Base-by-base conservation (phyloP, 768 basidiomycete genomes). In the Lactarius vividus region DNA sequence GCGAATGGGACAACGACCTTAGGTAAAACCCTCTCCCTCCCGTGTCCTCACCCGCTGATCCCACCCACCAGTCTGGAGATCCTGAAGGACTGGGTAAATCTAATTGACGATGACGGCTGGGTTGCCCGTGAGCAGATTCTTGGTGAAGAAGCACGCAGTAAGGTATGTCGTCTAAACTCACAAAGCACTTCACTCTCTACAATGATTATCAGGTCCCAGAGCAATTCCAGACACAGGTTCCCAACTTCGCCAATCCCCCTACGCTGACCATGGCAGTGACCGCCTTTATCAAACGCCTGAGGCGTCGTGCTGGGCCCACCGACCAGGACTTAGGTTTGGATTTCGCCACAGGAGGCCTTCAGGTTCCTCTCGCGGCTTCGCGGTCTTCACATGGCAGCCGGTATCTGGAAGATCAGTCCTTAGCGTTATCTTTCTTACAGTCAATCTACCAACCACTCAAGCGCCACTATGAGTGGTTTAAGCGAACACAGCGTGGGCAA, bases 381-480 rank as follows among this genome's bases (percentile, higher is more conserved):
- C 54, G 39, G 29, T 2, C 61, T 1, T 29, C 63, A 39, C 37
- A 63, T 1, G 70, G 74, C 63, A 57, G 72, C 68, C 79, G 78
- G 57, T 82, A 84, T 73, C 74, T 92, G 62, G 75, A 85, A 53
- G 79, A 85, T n/a, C 85, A 85, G 4, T 80, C 84, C 37, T 79
- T 87, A 23, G 89, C 89, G 0, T 77, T 85, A 2, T 74, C 78
- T 2, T 96, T 87, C 79, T 83, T 98, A 49, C 84, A 81, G 60
- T 88, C 86, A 3, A 91, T 97, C 59, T 98, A 98, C 73, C 76
- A 79, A 26, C 89, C 91, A 0, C 81, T 98, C 16, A 91, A 91
- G 72, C 84, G 92, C 31, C 96, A 98, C 75, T 98, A 96, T 74
- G 88, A 93, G 61, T 98, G 96, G 96, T 97, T 98, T 83, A 85